Evolutionary conservation across 441 rosid species (phyloP).

Genomic region (Sinapis alba): DNA sequence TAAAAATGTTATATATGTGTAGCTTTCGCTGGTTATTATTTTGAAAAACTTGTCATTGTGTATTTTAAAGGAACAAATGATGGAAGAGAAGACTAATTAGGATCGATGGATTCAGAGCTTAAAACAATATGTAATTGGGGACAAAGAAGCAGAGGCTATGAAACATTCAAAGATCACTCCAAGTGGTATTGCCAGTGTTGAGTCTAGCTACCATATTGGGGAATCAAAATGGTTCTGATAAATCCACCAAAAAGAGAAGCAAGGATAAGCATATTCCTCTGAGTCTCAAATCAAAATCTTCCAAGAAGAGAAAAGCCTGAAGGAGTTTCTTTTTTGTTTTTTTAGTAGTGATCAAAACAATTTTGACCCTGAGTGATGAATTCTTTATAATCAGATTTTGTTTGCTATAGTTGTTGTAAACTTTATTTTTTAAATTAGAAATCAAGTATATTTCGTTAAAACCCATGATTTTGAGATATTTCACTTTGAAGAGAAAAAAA

Average conservation of each 20-base stretch:
- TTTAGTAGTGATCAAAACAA: not conserved
- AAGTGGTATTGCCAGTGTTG: constrained; percentile 65
- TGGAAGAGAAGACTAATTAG: constrained; percentile 59
- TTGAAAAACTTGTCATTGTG: not conserved
- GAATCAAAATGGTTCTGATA: constrained; percentile 30
- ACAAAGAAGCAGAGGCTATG: constrained; percentile 66
- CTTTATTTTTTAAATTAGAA: not conserved
- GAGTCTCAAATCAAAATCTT: constrained; percentile 35
- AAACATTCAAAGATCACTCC: constrained; percentile 55
- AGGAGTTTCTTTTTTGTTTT: not conserved
- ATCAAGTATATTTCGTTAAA: no score
- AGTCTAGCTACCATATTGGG: constrained; percentile 56
- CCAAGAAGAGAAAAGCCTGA: constrained; percentile 35
- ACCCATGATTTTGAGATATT: no score
- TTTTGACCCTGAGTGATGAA: constrained; percentile 24
- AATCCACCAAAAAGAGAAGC: constrained; percentile 32
- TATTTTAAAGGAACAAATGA: constrained; percentile 57
- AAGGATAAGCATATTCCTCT: constrained; percentile 29
- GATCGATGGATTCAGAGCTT: constrained; percentile 58
- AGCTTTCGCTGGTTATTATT: not conserved
- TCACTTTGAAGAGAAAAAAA: no score
- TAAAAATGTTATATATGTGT: not conserved
- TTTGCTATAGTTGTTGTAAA: constrained; percentile 19
- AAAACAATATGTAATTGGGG: constrained; percentile 70
- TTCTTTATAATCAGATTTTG: constrained; percentile 6